Base-by-base conservation (phyloP, 805 yeast species). In the Candida methanosorbosa region DNA sequence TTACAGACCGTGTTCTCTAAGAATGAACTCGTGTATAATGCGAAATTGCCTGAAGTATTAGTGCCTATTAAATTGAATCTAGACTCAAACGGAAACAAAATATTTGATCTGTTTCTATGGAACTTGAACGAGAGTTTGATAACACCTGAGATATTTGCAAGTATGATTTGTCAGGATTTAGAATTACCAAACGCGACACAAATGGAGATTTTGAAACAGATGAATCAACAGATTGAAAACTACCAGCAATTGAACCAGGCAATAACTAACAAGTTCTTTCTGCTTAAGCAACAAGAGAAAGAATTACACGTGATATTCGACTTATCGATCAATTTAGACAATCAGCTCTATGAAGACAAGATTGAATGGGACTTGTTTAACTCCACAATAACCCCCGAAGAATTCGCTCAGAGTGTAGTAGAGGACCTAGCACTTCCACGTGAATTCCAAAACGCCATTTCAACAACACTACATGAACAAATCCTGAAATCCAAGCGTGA, bases 391-490 rank as follows among this genome's bases (percentile, higher is more conserved):
- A 72, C 86, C 1, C 97, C 98, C 0, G 95, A 87, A 53, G 61
- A 61, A 35, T 92, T 92, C 63, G 95, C 97, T 0, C 71, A 68
- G 38, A 70, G 72, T 7, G 86, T 90, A 3, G 96, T 85, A 4
- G 68, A 75, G 27, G 98, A 92, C 49, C 55, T 92, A 56, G 96
- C 96, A 0, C 60, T 92, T 22, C 64, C 80, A 2, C 70, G 85
- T 30, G 98, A 92, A 55, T 92, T 90, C 51, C 72, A 76, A 40
- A 90, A 94, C 0, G 94, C 96, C 0, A 84, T 92, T 36, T 75
- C 96, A 0, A 88, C 83, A 48, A 74, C 95, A 1, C 61, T 92
- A 28, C 85, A 90, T 55, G 97, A 92, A 51, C 70, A 79, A 25
- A 64, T 87, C 13, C 59, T 82, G 38, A 71, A 84, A 40, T 64